phyloP scores from a whole-genome alignment of 768 basidiomycete species.

The Termitomyces sp. region DNA sequence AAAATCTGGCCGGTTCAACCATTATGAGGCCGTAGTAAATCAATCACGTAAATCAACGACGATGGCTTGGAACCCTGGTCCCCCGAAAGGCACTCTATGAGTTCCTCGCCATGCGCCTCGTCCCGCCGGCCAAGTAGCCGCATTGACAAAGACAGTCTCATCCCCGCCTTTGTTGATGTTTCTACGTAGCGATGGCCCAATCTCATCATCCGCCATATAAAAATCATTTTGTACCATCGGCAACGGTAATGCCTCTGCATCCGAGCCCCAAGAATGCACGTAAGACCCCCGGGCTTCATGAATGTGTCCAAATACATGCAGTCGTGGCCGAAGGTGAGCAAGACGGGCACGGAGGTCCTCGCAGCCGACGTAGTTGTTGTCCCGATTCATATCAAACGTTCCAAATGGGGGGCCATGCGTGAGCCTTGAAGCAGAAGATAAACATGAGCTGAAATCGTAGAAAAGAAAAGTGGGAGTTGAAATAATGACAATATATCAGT shows the following conservation, averaged over 20 bases:
- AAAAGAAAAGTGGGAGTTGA: too few relatives aligned
- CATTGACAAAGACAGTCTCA: constrained; percentile 40
- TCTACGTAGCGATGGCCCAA: neutral
- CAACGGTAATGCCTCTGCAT: neutral
- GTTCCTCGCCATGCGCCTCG: constrained; percentile 14
- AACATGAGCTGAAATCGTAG: neutral
- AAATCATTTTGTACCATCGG: neutral
- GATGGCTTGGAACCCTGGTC: constrained; percentile 26
- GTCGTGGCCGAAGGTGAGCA: constrained; percentile 31
- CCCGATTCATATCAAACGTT: constrained; percentile 41
- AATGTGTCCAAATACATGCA: constrained; percentile 62
- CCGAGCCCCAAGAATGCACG: constrained; percentile 30
- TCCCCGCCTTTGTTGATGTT: neutral
- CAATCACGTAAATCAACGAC: constrained; percentile 36
- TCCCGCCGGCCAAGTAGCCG: constrained; percentile 33
- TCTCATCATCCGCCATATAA: neutral
- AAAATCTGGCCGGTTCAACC: neutral
- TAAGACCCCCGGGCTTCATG: constrained; percentile 54
- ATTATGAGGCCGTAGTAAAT: neutral
- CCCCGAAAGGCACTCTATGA: constrained; percentile 25
- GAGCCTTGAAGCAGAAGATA: neutral
- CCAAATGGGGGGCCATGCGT: constrained; percentile 8
- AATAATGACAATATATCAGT: constrained; percentile 7
- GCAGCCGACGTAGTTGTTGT: constrained; percentile 43
- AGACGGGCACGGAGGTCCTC: constrained; percentile 34